Evolutionary conservation across 805 yeast species (phyloP).

Genomic region (Ogataea paraovalis): DNA sequence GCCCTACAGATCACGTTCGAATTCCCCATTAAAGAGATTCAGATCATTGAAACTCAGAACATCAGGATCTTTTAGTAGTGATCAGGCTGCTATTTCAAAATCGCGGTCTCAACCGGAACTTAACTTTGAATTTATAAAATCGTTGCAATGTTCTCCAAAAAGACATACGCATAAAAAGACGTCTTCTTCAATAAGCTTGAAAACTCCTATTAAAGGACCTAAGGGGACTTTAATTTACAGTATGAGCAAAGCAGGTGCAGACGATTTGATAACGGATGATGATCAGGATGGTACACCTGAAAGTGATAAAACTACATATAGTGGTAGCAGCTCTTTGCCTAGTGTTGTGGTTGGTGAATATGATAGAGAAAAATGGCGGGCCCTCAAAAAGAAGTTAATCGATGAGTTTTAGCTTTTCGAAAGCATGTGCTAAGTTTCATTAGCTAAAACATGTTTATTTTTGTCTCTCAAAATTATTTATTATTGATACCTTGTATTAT

Average conservation of each 20-base stretch:
- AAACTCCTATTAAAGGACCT: conserved; percentile 13
- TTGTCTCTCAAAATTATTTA: no score
- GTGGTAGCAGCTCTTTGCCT: conserved; percentile 41
- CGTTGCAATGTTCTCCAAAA: conserved; percentile 27
- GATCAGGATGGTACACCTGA: conserved; percentile 13
- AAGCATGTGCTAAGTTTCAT: no score
- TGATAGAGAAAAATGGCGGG: conserved; percentile 63
- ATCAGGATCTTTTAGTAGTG: not conserved
- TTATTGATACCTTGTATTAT: no score
- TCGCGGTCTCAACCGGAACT: conserved; percentile 23
- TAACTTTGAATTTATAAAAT: conserved; percentile 25
- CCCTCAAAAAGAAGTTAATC: conserved; percentile 34
- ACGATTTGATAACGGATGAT: not conserved
- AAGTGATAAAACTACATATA: conserved; percentile 17
- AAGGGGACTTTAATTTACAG: not conserved
- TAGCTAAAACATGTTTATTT: no score
- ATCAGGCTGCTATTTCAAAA: conserved; percentile 5
- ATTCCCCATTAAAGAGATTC: conserved; percentile 27
- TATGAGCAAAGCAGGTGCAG: not conserved
- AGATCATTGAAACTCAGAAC: conserved; percentile 21
- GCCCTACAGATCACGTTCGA: conserved; percentile 15
- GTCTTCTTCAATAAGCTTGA: conserved; percentile 14
- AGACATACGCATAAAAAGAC: conserved; percentile 16
- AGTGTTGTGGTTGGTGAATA: conserved; percentile 60
- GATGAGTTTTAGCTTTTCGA: not conserved